Evolutionary conservation across 2,329 filamentous ascomycete species (phyloP).

Genomic region (Ceratocystis variospora): DNA sequence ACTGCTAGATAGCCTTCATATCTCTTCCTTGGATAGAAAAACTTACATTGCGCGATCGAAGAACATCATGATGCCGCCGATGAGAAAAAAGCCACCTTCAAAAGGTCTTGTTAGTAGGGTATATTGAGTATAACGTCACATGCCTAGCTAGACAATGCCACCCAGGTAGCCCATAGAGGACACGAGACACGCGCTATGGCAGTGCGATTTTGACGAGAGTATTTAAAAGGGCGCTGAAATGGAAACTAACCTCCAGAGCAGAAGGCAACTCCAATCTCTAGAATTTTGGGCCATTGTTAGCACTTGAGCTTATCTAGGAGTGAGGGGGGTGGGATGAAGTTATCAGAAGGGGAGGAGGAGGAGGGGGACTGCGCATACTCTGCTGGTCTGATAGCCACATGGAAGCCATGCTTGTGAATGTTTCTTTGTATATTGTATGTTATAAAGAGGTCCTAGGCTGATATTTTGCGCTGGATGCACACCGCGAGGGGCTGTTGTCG

Average conservation of each 20-base stretch:
- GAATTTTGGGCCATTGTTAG: conserved; percentile 21
- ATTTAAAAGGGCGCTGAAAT: too few species aligned
- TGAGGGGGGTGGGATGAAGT: background rate
- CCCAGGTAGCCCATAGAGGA: background rate
- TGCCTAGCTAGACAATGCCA: background rate
- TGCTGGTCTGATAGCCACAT: conserved; percentile 96
- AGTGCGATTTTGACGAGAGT: background rate
- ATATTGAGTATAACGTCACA: background rate
- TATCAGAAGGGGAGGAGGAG: background rate
- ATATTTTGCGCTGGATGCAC: background rate
- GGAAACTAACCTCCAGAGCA: conserved; percentile 77
- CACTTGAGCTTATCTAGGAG: conserved; percentile 8
- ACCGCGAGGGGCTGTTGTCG: background rate
- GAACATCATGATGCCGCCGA: conserved; percentile 89
- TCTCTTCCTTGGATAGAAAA: background rate
- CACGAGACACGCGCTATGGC: background rate
- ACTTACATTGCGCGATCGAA: conserved; percentile 90
- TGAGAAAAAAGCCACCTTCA: conserved; percentile 84
- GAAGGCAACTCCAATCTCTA: conserved; percentile 94
- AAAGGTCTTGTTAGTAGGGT: background rate
- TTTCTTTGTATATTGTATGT: background rate
- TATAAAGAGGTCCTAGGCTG: background rate
- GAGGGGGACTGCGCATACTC: conserved; percentile 41
- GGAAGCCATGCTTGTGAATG: conserved; percentile 50
- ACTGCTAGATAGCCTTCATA: background rate